Conservation (phyloP, 2,329 filamentous ascomycete genomes). For the Colletotrichum sp. region DNA sequence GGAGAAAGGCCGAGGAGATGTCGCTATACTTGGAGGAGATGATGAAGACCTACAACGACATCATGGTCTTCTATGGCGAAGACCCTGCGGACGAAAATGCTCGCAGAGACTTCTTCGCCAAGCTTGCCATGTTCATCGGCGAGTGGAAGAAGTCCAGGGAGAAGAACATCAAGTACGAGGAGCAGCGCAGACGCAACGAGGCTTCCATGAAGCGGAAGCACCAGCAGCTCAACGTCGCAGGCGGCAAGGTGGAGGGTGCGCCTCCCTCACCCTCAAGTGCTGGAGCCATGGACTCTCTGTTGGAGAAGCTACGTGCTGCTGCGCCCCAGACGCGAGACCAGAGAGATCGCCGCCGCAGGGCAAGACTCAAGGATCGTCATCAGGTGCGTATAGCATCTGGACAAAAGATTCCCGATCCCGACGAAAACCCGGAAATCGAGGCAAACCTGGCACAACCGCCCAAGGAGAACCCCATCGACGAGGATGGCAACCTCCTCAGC, state of each 20-base stretch:
- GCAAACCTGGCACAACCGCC: slow-evolving; percentile 37
- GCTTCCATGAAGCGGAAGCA: slow-evolving; percentile 91
- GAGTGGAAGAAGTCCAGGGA: slow-evolving; percentile 97
- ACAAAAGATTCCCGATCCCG: slow-evolving; percentile 80
- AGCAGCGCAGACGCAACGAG: slow-evolving; percentile 84
- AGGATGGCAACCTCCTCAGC: slow-evolving; percentile 58
- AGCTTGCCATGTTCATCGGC: slow-evolving; percentile 85
- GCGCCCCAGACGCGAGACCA: slow-evolving; percentile 90
- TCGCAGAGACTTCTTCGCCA: slow-evolving; percentile 93
- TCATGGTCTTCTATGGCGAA: slow-evolving; percentile 96
- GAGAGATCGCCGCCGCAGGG: slow-evolving; percentile 84
- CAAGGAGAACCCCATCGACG: slow-evolving; percentile 43
- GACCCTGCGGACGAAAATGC: slow-evolving; percentile 90
- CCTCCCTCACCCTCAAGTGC: slow-evolving; percentile 74
- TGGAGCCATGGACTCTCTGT: slow-evolving; percentile 93
- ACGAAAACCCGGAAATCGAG: slow-evolving; percentile 65
- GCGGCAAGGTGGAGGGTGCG: slow-evolving; percentile 40
- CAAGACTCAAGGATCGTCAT: slow-evolving; percentile 87
- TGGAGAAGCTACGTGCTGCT: slow-evolving; percentile 93
- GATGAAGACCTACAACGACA: slow-evolving; percentile 88
- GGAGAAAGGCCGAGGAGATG: slow-evolving; percentile 96
- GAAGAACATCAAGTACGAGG: slow-evolving; percentile 87
- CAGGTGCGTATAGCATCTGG: slow-evolving; percentile 89
- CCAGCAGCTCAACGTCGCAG: slow-evolving; percentile 66
- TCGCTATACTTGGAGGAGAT: slow-evolving; percentile 93